Evolutionary conservation across 139 green algal species (phyloP), one percentile per base, ranked within the genome.

Genomic region (Dunaliella primolecta): DNA sequence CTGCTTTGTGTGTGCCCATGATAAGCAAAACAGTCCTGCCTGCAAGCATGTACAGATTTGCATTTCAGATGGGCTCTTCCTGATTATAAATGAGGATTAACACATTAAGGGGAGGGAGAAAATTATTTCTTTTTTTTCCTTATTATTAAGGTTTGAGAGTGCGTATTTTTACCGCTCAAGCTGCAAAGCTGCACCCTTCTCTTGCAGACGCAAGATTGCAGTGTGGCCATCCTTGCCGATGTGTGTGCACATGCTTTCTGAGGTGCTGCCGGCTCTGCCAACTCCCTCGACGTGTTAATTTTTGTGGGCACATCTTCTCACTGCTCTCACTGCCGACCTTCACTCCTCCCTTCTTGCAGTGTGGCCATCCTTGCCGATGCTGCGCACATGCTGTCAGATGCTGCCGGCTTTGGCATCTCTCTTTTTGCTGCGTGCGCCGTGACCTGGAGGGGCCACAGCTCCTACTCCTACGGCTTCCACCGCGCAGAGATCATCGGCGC

Each of bases 341-440:
- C 77, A 70, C 2, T 78, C 3, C 0, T 78, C 3, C 80, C 23
- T 34, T 27, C 56, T 3, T 85, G 81, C 92, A 97, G 93, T 75
- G 89, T 99, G 29, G 96, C 96, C 72, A 98, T 99, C 86, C 92
- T 98, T 84, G 96, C 96, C 1, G 96, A 99, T 85, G 96, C 96
- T 1, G 96, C 96, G 0, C 96, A 99, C 89, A 94, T 99, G 84
- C 91, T 99, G n/a, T 98, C 94, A 1, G 96, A 99, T 76, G 94
- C 96, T 11, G 89, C 86, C 1, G 93, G 93, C 56, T 98, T 98
- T 84, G 92, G 86, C 2, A 91, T 98, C 20, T 94, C 94, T 15
- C 85, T 97, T 70, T 93, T 96, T 0, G 46, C 56, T 32, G 24
- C 88, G 0, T 92, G 86, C 79, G 86, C 88, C 0, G 88, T 88